A percentile compares a stretch with the other conserved stretches of the same genome.
Conservation (phyloP, 441 rosid genomes). For the Corymbia calophylla region DNA sequence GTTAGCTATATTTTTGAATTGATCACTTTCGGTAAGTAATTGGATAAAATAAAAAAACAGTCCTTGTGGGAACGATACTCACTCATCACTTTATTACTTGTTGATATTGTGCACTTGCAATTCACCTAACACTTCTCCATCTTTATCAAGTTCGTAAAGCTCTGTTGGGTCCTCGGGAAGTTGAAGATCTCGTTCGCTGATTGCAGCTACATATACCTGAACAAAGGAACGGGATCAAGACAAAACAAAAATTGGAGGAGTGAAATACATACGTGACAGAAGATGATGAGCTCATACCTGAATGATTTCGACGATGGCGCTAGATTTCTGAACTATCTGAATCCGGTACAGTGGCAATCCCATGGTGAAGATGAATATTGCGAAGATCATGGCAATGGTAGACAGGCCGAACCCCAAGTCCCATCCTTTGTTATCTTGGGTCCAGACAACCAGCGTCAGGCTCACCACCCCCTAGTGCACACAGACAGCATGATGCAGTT, state of each 20-base stretch:
- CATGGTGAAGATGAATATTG: conserved; percentile 12
- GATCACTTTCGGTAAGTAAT: too few species aligned
- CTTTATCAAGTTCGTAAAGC: conserved; percentile 34
- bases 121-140: too few species aligned
- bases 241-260: not conserved
- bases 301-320: conserved; percentile 28
- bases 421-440: conserved; percentile 53
- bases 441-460: conserved; percentile 41
- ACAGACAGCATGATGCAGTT: conserved; percentile 28
- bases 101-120: too few species aligned
- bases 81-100: too few species aligned
- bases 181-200: conserved; percentile 36
- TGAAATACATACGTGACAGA: not conserved
- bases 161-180: conserved; percentile 36
- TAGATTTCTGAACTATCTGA: conserved; percentile 27
- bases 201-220: conserved; percentile 49
- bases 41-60: too few species aligned
- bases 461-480: conserved; percentile 31
- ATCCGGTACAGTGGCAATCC: conserved; percentile 40
- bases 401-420: conserved; percentile 39
- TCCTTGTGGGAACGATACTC: too few species aligned
- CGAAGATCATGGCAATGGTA: conserved; percentile 24
- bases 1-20: too few species aligned
- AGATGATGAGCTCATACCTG: conserved; percentile 19
- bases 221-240: not conserved